These are phyloP conservation scores for Hordeum marinum DNA, from an alignment of 176 grass and related monocot species.

Conservation along the genomic window DNA sequence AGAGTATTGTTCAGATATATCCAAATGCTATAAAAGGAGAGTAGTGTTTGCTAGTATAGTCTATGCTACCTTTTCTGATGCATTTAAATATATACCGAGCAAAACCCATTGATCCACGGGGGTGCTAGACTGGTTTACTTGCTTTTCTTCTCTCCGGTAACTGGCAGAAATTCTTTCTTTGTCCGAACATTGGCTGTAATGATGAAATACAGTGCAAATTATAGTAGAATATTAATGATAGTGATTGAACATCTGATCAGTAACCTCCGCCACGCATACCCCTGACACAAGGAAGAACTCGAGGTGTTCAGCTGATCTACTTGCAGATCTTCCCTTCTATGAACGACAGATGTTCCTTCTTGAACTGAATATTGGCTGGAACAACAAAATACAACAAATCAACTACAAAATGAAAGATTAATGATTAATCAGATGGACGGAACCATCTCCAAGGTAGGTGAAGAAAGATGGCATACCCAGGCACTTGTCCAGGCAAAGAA, in stretches of 20 bases:
- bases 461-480: not conserved
- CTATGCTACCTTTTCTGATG: slow-evolving; percentile 38
- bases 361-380: slow-evolving; percentile 12
- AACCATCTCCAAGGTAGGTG: not conserved
- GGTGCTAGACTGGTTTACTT: not conserved
- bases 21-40: not conserved
- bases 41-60: not conserved
- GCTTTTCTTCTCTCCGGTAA: not conserved
- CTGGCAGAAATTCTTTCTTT: not conserved
- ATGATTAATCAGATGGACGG: not conserved
- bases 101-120: slow-evolving; percentile 23
- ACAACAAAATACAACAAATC: not conserved
- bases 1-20: not conserved
- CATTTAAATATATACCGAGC: slow-evolving; percentile 25
- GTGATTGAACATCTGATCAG: not conserved
- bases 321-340: not conserved
- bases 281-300: not conserved
- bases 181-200: slow-evolving; percentile 13
- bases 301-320: not conserved
- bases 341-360: not conserved
- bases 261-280: not conserved
- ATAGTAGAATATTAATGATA: not conserved
- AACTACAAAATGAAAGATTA: not conserved
- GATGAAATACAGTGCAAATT: not conserved
- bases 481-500: not conserved